Percentiles rank a stretch among this genome's conserved stretches.
Evolutionary conservation across 257 asterid genomes (phyloP).

Genomic region (Plantago ovata): DNA sequence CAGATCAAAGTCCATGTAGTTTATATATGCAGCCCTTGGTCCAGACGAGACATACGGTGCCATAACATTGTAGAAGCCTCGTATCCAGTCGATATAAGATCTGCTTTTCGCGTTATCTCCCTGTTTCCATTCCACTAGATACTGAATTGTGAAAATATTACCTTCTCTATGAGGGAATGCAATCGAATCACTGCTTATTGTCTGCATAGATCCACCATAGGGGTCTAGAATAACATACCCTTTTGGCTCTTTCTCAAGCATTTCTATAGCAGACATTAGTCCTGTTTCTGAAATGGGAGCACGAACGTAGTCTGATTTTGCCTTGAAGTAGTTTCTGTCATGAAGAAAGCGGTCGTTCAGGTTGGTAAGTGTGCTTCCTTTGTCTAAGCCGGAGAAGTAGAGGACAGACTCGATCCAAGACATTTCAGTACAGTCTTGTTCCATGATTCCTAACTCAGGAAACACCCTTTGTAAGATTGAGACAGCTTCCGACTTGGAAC

Average conservation of each 20-base stretch:
- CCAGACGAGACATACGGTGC: conserved; percentile 39
- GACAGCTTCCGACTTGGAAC: conserved; percentile 35
- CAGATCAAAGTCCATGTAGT: conserved; percentile 70
- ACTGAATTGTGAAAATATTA: conserved; percentile 58
- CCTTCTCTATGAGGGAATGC: conserved; percentile 78
- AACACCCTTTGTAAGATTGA: conserved; percentile 26
- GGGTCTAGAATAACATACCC: conserved; percentile 74
- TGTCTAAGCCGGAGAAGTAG: conserved; percentile 48
- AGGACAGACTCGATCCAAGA: conserved; percentile 63
- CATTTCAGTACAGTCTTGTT: conserved; percentile 52
- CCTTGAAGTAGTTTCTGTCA: conserved; percentile 55
- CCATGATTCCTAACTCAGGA: conserved; percentile 36
- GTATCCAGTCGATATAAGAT: conserved; percentile 47
- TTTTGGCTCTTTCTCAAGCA: conserved; percentile 48
- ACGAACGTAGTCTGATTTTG: conserved; percentile 64
- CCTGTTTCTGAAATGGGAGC: conserved; percentile 35
- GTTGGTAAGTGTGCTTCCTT: conserved; percentile 24
- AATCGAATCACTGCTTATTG: conserved; percentile 41
- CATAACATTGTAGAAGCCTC: conserved; percentile 53
- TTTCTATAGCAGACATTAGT: conserved; percentile 20
- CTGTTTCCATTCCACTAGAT: conserved; percentile 53
- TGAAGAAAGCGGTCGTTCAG: conserved; percentile 40
- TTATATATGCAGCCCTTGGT: conserved; percentile 74
- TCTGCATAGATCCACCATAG: conserved; percentile 64
- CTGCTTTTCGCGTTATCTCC: conserved; percentile 24